Evolutionary conservation across 2,329 filamentous ascomycete species (phyloP).

Genomic region (Colletotrichum graminicola): DNA sequence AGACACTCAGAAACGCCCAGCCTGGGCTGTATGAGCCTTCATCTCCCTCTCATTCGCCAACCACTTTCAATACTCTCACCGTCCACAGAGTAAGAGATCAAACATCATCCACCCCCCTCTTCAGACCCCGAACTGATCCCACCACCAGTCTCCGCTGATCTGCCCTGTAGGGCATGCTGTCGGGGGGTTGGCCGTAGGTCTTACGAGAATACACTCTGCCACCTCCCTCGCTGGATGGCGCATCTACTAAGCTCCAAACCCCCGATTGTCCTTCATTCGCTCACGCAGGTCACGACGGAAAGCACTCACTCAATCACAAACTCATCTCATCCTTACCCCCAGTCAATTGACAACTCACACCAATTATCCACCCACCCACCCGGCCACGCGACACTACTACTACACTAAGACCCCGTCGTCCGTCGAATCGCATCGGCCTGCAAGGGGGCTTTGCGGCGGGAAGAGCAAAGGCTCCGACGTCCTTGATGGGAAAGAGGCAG

Average conservation of each 20-base stretch:
- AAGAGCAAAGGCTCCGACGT: conserved; percentile 15
- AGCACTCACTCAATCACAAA: neutral
- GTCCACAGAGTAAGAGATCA: conserved; percentile 21
- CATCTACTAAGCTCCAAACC: conserved; percentile 1
- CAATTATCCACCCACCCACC: conserved; percentile 1
- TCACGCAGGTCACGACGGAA: neutral
- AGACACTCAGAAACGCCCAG: conserved; percentile 27
- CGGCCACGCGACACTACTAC: conserved; percentile 3
- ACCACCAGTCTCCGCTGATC: conserved; percentile 16
- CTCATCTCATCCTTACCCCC: conserved; percentile 20
- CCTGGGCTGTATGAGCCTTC: conserved; percentile 15
- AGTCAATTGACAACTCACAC: conserved; percentile 23
- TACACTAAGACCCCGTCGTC: neutral
- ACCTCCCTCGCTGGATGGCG: neutral
- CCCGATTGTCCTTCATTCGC: neutral
- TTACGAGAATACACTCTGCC: neutral
- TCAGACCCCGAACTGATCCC: conserved; percentile 9
- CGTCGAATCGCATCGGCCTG: conserved; percentile 29
- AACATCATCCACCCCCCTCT: neutral
- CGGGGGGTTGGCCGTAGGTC: neutral
- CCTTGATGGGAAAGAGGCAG: conserved; percentile 19
- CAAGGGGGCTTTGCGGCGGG: conserved; percentile 1
- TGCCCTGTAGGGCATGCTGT: conserved; percentile 21
- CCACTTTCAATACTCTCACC: conserved; percentile 17
- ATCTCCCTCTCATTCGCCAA: conserved; percentile 14